Conservation (phyloP, 2,329 filamentous ascomycete genomes). For the Botrytis galanthina region DNA sequence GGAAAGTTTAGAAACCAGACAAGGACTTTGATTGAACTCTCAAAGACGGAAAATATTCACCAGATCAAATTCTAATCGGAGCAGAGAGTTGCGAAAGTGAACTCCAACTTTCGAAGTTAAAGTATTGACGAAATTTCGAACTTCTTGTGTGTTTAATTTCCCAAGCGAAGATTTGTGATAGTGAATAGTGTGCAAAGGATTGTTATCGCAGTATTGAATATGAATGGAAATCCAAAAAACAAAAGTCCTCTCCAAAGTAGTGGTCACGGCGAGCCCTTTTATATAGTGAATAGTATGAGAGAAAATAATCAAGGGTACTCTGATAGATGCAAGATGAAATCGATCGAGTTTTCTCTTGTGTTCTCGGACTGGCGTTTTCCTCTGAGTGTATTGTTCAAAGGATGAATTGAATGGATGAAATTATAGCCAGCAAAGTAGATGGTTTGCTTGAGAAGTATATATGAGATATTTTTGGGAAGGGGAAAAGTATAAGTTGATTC, state of each 20-base stretch:
- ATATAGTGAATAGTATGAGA: slow-evolving; percentile 15
- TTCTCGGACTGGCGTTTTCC: background rate
- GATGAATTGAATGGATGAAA: slow-evolving; percentile 8
- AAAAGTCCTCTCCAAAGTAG: slow-evolving; percentile 8
- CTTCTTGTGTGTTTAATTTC: background rate
- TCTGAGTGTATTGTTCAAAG: background rate
- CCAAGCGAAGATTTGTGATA: background rate
- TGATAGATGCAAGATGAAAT: background rate
- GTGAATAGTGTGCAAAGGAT: slow-evolving; percentile 1
- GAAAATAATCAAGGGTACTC: background rate
- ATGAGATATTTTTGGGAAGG: background rate
- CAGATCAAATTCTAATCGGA: background rate
- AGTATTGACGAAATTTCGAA: background rate
- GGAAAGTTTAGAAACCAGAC: background rate
- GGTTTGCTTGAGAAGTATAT: slow-evolving; percentile 3
- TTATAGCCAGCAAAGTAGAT: background rate
- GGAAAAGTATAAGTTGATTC: background rate
- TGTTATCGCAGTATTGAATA: background rate
- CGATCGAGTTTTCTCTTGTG: background rate
- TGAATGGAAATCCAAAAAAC: background rate
- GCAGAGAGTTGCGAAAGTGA: background rate
- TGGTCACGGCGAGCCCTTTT: background rate
- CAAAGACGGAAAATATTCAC: slow-evolving; percentile 6
- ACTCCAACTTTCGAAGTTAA: background rate
- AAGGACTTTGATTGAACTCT: background rate